A percentile compares a stretch with the other conserved stretches of the same genome.
These are phyloP conservation scores for Atalantia buxifolia DNA, from an alignment of 345 rosid genomes.

Conservation along the genomic window DNA sequence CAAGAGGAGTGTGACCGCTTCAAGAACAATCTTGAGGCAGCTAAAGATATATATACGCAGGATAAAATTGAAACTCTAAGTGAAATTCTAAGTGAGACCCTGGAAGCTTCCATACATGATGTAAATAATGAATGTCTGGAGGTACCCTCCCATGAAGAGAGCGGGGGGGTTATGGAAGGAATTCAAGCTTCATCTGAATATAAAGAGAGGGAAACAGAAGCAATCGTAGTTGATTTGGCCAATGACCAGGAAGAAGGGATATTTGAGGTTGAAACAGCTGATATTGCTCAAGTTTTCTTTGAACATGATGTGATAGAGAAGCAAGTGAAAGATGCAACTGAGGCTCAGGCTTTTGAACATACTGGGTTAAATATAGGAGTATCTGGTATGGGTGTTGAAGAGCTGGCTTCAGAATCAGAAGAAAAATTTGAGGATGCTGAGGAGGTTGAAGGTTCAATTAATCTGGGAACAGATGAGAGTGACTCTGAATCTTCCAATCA, in stretches of 20 bases:
- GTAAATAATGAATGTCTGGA: conserved; percentile 25
- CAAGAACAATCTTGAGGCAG: conserved; percentile 16
- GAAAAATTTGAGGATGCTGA: conserved; percentile 30
- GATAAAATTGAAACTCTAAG: conserved; percentile 18
- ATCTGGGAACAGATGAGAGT: conserved; percentile 27
- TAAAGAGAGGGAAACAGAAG: conserved; percentile 36
- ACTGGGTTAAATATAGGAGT: conserved; percentile 26
- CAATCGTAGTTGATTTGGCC: conserved; percentile 34
- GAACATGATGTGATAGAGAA: conserved; percentile 31
- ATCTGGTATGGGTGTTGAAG: conserved; percentile 33
- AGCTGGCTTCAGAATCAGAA: conserved; percentile 35
- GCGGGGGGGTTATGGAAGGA: conserved; percentile 22
- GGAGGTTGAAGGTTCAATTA: conserved; percentile 22
- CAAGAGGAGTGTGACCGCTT: conserved; percentile 26
- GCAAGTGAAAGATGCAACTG: conserved; percentile 32
- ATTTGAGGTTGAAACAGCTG: conserved; percentile 39
- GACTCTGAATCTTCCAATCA: conserved; percentile 25
- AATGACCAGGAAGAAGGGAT: conserved; percentile 34
- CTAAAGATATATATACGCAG: conserved; percentile 20
- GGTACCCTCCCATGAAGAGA: conserved; percentile 23
- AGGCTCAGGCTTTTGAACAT: conserved; percentile 25
- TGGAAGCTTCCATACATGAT: conserved; percentile 20
- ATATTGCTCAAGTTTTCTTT: conserved; percentile 31
- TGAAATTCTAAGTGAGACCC: conserved; percentile 17
- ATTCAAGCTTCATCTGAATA: conserved; percentile 27